Conservation (phyloP, 768 basidiomycete genomes). For the Naematelia aurantialba region DNA sequence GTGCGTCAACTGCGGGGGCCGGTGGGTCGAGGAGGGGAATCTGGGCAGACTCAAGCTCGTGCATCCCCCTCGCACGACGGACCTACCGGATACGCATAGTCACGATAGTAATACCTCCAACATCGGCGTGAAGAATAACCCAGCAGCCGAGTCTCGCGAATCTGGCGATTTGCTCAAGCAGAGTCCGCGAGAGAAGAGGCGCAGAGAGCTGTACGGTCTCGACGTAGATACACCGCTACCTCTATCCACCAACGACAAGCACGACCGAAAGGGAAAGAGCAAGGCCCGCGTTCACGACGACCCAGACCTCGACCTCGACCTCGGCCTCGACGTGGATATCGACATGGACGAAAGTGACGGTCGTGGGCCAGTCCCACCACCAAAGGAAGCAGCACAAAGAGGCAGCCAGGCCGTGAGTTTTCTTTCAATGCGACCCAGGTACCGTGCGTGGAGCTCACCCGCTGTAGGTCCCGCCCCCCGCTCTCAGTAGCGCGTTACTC, state of each 20-base stretch:
- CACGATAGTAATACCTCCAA: too few species aligned
- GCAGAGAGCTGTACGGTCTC: constrained; percentile 34
- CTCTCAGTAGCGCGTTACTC: not conserved
- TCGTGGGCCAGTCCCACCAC: not conserved
- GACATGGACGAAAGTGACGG: constrained; percentile 11
- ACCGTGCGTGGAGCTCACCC: too few species aligned
- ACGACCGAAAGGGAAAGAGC: not conserved
- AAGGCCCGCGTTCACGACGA: not conserved
- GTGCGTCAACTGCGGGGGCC: constrained; percentile 40
- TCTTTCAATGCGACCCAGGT: constrained; percentile 4
- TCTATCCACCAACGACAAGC: not conserved
- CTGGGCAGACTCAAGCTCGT: constrained; percentile 4
- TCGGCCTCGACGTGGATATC: constrained; percentile 10
- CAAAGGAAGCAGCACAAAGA: constrained; percentile 5
- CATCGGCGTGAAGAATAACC: too few species aligned
- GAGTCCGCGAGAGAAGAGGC: constrained; percentile 33
- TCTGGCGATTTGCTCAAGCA: too few species aligned
- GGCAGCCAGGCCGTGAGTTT: not conserved
- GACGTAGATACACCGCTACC: too few species aligned
- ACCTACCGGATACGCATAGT: too few species aligned
- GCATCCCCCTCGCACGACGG: not conserved
- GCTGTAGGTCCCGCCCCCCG: not conserved
- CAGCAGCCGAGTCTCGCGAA: too few species aligned
- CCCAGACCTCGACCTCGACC: constrained; percentile 1
- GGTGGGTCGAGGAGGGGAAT: constrained; percentile 32